Percentiles rank a stretch among this genome's conserved stretches.
These are phyloP conservation scores for Xylariales sp. DNA, from an alignment of 2,329 filamentous ascomycete genomes.

Conservation along the genomic window DNA sequence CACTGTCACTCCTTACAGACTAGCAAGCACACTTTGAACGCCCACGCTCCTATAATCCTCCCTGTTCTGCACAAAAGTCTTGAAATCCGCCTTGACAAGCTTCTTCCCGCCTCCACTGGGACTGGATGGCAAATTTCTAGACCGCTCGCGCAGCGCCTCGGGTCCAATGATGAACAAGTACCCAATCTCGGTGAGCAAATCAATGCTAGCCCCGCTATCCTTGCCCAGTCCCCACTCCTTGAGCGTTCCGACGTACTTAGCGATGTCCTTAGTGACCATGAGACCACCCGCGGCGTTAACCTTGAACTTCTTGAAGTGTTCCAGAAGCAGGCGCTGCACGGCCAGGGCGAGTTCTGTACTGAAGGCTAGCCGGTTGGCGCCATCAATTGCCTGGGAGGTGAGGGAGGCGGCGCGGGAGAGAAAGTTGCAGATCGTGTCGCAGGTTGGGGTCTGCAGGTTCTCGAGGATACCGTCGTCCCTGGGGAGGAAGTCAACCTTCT, in stretches of 20 bases:
- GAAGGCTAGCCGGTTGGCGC: constrained; percentile 77
- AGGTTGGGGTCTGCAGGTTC: constrained; percentile 80
- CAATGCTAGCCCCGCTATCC: constrained; percentile 65
- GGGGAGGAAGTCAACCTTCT: constrained; percentile 87
- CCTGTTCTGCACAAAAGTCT: constrained; percentile 76
- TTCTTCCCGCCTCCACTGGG: constrained; percentile 39
- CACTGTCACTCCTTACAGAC: constrained; percentile 47
- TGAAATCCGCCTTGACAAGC: constrained; percentile 65
- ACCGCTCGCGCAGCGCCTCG: constrained; percentile 69
- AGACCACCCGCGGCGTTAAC: constrained; percentile 91
- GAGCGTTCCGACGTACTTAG: constrained; percentile 83
- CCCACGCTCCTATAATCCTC: constrained; percentile 79
- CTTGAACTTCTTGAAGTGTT: constrained; percentile 91
- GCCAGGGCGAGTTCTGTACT: constrained; percentile 78
- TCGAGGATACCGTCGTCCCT: constrained; percentile 68
- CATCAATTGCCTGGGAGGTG: constrained; percentile 67
- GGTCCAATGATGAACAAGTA: constrained; percentile 92
- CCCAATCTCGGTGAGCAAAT: constrained; percentile 87
- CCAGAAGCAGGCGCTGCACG: constrained; percentile 73
- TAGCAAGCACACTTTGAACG: constrained; percentile 76
- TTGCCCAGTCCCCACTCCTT: constrained; percentile 74
- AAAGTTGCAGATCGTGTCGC: constrained; percentile 75
- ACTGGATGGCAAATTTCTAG: constrained; percentile 51
- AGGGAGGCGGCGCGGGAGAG: constrained; percentile 62
- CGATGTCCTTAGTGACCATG: constrained; percentile 94